A percentile compares a stretch with the other conserved stretches of the same genome.
These are phyloP conservation scores for Globisporangium mamillatum DNA, from an alignment of 352 stramenopile genomes.

Conservation along the genomic window DNA sequence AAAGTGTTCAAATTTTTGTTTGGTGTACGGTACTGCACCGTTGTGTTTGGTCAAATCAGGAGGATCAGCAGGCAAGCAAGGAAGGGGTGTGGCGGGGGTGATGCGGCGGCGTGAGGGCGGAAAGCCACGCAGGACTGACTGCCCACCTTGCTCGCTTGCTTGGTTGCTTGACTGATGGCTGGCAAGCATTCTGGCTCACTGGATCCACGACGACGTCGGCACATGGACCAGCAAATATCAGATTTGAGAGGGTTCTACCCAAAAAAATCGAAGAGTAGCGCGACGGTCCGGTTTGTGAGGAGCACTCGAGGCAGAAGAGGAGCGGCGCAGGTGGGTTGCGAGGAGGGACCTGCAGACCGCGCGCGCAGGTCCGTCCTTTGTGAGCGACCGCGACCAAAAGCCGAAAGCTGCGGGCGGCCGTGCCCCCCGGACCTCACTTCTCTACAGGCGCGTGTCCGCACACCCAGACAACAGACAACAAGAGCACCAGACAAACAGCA, in stretches of 20 bases:
- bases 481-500: slow-evolving; percentile 5
- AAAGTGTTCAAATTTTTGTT: neutral
- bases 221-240: slow-evolving; percentile 4
- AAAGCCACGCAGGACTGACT: neutral
- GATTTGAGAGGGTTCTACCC: neutral
- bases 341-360: neutral
- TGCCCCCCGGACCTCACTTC: slow-evolving; percentile 14
- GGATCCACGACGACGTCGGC: neutral
- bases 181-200: neutral
- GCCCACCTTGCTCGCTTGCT: neutral
- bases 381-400: neutral
- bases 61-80: neutral
- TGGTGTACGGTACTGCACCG: neutral
- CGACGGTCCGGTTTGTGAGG: neutral
- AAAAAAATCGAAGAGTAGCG: slow-evolving; percentile 15
- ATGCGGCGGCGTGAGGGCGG: neutral
- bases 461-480: slow-evolving; percentile 1
- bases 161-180: neutral
- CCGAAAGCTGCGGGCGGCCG: neutral
- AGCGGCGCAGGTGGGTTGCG: slow-evolving; percentile 7
- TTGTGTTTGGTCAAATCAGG: neutral
- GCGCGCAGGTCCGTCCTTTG: neutral
- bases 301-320: neutral
- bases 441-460: slow-evolving; percentile 14
- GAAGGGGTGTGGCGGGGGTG: neutral